These are phyloP conservation scores for Tolypocladium nubicola DNA, from an alignment of 2,329 filamentous ascomycete species.

Conservation along the genomic window DNA sequence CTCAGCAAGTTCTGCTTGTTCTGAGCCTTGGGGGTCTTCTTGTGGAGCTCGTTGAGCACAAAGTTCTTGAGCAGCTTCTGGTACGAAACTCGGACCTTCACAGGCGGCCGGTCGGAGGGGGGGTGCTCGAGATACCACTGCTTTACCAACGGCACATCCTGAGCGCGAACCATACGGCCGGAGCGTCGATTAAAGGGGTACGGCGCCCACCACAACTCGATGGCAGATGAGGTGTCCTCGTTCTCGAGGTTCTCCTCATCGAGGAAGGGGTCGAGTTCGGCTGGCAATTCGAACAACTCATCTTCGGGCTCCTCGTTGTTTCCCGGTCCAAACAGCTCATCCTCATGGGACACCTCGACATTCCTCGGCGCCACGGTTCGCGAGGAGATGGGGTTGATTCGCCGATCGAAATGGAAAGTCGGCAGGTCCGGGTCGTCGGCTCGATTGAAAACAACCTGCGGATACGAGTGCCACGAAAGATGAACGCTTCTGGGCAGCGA, in stretches of 20 bases:
- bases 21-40: constrained; percentile 88
- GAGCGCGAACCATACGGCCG: constrained; percentile 89
- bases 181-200: constrained; percentile 92
- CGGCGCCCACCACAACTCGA: constrained; percentile 95
- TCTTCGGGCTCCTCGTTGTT: constrained; percentile 67
- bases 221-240: constrained; percentile 79
- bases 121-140: constrained; percentile 98
- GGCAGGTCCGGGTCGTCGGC: constrained; percentile 82
- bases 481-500: constrained; percentile 90
- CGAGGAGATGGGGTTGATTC: constrained; percentile 95
- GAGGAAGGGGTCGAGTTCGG: constrained; percentile 75
- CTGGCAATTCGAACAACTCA: constrained; percentile 74
- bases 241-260: constrained; percentile 83
- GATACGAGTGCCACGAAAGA: constrained; percentile 86
- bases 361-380: constrained; percentile 91
- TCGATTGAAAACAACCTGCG: constrained; percentile 83
- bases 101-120: constrained; percentile 71
- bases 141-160: constrained; percentile 94
- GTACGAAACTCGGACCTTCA: constrained; percentile 96
- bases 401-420: constrained; percentile 95
- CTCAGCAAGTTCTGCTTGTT: constrained; percentile 88
- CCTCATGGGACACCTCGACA: constrained; percentile 82
- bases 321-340: constrained; percentile 78
- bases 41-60: constrained; percentile 93
- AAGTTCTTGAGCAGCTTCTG: constrained; percentile 95